Evolutionary conservation across 345 rosid species (phyloP), one percentile per base, ranked within the genome.

Genomic region (Xanthoceras sorbifolium): DNA sequence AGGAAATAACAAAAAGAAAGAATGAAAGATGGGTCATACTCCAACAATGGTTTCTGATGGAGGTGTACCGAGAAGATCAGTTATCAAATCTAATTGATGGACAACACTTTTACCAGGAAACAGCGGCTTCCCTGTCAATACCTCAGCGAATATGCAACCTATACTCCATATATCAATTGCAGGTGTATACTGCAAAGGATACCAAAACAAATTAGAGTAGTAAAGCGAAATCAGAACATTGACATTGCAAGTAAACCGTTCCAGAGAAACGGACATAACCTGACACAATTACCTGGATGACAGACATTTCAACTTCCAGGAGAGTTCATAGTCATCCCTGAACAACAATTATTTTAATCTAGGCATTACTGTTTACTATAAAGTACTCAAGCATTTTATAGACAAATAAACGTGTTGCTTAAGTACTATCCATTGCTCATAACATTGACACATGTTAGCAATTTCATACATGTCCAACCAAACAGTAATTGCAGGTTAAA

Each of bases 251-350:
- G 60, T 52, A 73, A 84, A 79, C 48, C 72, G 74, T 70, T 78
- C 79, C 76, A 72, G 73, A 63, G 75, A 77, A 82, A 73, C 68
- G 52, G 77, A 83, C 82, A 84, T 82, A 89, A 85, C 94, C 79
- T 67, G 85, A 88, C 91, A 89, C 87, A 26, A 80, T 92, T 96
- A 93, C 97, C 97, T 92, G 97, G 88, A 87, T 80, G 87, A 92
- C 81, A 93, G 97, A 86, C 75, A 86, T 84, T 89, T 92, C 97
- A 92, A 93, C 99, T 89, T 92, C 98, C 93, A 89, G 92, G 97
- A 92, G 94, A 92, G 94, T 87, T 95, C 97, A 93, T 84, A 92
- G 91, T 90, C 97, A 97, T 93, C 97, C 99, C 99, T 96, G 96
- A 96, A 96, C 93, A 92, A 92, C 90, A 96, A 92, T 86, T 86